These are phyloP conservation scores for Piper betle DNA, from an alignment of 164 flowering plant genomes.

Conservation along the genomic window DNA sequence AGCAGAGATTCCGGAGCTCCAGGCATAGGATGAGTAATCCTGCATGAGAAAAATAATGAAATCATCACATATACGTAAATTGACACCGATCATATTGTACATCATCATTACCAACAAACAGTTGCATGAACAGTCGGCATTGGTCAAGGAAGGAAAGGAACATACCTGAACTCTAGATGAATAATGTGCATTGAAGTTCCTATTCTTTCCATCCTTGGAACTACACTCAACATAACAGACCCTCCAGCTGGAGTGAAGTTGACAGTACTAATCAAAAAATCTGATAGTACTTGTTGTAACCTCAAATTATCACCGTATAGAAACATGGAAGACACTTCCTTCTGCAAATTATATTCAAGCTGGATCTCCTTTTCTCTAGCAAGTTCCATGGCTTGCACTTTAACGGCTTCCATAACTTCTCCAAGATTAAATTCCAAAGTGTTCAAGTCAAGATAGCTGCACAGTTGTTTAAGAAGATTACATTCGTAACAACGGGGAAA, in stretches of 20 bases:
- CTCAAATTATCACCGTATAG: conserved; percentile 68
- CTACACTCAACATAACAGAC: conserved; percentile 34
- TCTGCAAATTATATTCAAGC: conserved; percentile 36
- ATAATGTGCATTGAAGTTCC: conserved; percentile 51
- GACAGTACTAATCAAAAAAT: conserved; percentile 50
- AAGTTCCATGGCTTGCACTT: conserved; percentile 51
- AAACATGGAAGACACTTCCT: conserved; percentile 39
- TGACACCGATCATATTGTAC: not conserved
- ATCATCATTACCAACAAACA: not conserved
- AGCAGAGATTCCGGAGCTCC: conserved; percentile 67
- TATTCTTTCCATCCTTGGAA: conserved; percentile 38
- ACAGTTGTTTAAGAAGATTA: conserved; percentile 3
- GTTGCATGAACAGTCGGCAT: not conserved
- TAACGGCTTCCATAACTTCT: conserved; percentile 45
- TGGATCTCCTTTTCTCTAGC: conserved; percentile 47
- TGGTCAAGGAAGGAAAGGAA: not conserved
- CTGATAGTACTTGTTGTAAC: conserved; percentile 76
- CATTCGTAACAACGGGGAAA: not conserved
- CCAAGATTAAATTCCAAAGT: conserved; percentile 49
- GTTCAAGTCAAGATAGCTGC: conserved; percentile 51
- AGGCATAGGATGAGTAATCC: conserved; percentile 75
- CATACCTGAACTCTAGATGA: conserved; percentile 71
- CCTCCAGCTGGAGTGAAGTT: conserved; percentile 41
- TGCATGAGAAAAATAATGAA: conserved; percentile 17
- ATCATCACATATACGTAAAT: not conserved